phyloP scores from a whole-genome alignment of 1,284 basidiomycete genomes.

The Neotropicomus parvogracilis region DNA sequence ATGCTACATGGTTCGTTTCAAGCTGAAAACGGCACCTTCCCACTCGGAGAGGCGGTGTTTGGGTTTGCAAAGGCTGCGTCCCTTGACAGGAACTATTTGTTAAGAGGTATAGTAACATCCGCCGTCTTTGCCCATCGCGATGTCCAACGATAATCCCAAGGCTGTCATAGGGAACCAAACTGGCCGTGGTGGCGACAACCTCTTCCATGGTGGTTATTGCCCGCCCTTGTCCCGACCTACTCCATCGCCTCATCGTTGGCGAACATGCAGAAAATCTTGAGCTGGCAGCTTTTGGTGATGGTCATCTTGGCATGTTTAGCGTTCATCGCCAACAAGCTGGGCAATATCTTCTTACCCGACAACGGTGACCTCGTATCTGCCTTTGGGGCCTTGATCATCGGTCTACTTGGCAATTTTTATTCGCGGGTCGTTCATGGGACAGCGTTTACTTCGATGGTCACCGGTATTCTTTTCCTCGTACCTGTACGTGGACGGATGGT shows the following conservation, averaged over 20 bases:
- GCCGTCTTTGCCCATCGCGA: background rate
- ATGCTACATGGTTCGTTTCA: conserved; percentile 60
- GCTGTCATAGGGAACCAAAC: conserved; percentile 66
- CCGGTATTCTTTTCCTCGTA: conserved; percentile 80
- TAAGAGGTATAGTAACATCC: conserved; percentile 45
- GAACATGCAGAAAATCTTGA: conserved; percentile 70
- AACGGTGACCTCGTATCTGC: conserved; percentile 63
- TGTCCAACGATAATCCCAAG: conserved; percentile 32
- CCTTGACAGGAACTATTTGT: conserved; percentile 40
- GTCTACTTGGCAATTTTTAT: conserved; percentile 77
- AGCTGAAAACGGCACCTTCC: conserved; percentile 50
- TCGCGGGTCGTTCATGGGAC: conserved; percentile 74
- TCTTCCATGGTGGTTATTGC: conserved; percentile 73
- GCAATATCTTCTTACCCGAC: conserved; percentile 47
- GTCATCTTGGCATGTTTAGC: conserved; percentile 73
- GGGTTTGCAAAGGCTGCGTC: conserved; percentile 51
- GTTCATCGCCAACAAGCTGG: conserved; percentile 65
- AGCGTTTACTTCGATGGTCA: conserved; percentile 88
- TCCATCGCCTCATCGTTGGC: conserved; percentile 73
- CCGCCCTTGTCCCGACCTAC: conserved; percentile 78
- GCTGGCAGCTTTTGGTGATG: conserved; percentile 74
- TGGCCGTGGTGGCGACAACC: conserved; percentile 78
- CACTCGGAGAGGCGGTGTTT: conserved; percentile 56
- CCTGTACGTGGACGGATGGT: conserved; percentile 48
- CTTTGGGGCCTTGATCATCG: conserved; percentile 79